A percentile compares a stretch with the other conserved stretches of the same genome.
These are phyloP conservation scores for Diutina pseudorugosa DNA, from an alignment of 1,139 yeast genomes.

Conservation along the genomic window DNA sequence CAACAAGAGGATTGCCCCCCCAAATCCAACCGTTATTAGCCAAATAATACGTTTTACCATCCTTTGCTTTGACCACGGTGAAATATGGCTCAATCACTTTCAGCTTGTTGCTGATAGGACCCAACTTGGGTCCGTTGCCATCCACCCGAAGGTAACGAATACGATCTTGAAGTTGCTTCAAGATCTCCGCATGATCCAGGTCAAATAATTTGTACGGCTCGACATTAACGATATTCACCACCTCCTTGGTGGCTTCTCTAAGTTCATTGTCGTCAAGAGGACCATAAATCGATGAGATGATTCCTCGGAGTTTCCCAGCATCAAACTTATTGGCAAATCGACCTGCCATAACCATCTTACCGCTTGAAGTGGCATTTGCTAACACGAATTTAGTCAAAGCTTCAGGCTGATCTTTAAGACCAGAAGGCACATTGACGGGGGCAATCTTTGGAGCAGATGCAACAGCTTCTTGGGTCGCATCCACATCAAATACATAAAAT, in stretches of 20 bases:
- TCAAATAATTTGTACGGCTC: conserved; percentile 69
- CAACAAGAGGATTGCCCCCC: conserved; percentile 91
- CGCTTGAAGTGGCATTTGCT: conserved; percentile 21
- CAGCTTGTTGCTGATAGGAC: conserved; percentile 36
- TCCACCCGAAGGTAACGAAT: conserved; percentile 68
- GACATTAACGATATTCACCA: conserved; percentile 68
- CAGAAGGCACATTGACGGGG: conserved; percentile 18
- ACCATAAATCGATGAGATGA: conserved; percentile 20
- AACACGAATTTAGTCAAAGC: conserved; percentile 24
- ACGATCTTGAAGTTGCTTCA: conserved; percentile 62
- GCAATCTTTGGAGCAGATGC: conserved; percentile 7
- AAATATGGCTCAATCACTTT: conserved; percentile 85
- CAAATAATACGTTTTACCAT: conserved; percentile 54
- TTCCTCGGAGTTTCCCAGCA: conserved; percentile 33
- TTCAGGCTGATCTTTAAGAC: conserved; percentile 34
- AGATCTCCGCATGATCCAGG: conserved; percentile 51
- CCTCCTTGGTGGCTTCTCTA: conserved; percentile 27
- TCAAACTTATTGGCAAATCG: conserved; percentile 48
- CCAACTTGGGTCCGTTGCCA: conserved; percentile 67
- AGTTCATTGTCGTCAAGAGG: conserved; percentile 21
- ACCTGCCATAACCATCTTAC: conserved; percentile 14
- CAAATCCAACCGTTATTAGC: conserved; percentile 99
- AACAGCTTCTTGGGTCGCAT: conserved; percentile 13
- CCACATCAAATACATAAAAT: conserved; percentile 60
- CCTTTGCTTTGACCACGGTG: conserved; percentile 45